Percentiles rank a stretch among this genome's conserved stretches.
These are phyloP conservation scores for Limtongozyma cylindracea DNA, from an alignment of 805 yeast species.

Conservation along the genomic window DNA sequence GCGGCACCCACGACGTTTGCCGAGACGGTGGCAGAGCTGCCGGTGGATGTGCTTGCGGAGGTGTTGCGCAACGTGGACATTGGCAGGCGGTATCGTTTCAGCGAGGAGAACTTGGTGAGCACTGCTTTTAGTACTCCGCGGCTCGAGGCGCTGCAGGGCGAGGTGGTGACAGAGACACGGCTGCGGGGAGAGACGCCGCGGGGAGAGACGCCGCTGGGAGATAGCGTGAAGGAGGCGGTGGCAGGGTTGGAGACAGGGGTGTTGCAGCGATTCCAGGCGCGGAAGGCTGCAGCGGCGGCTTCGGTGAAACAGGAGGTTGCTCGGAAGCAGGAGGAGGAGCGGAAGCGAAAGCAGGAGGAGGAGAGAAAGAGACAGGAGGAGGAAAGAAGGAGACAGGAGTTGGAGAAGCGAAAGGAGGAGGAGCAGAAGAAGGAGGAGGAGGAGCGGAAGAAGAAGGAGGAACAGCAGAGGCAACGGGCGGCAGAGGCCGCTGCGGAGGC, in stretches of 20 bases:
- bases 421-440: slow-evolving; percentile 4
- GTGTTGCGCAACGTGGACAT: no score
- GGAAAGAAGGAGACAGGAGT: slow-evolving; percentile 1
- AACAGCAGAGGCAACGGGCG: slow-evolving; percentile 1
- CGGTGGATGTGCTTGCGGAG: no score
- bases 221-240: slow-evolving; percentile 1
- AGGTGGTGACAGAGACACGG: background rate
- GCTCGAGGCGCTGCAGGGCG: background rate
- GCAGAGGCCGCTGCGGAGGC: slow-evolving; percentile 1
- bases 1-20: no score
- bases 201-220: slow-evolving; percentile 2
- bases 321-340: slow-evolving; percentile 1
- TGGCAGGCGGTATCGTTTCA: no score
- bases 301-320: slow-evolving; percentile 1
- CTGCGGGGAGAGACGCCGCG: slow-evolving; percentile 1
- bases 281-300: background rate
- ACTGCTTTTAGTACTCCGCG: background rate
- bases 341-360: slow-evolving; percentile 1
- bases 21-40: no score
- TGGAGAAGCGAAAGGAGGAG: slow-evolving; percentile 5
- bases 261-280: background rate
- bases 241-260: background rate
- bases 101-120: no score
- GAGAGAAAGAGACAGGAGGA: slow-evolving; percentile 1
- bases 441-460: slow-evolving; percentile 1